Evolutionary conservation across 352 stramenopile genomes (phyloP).

Genomic region (Globisporangium barbulae): DNA sequence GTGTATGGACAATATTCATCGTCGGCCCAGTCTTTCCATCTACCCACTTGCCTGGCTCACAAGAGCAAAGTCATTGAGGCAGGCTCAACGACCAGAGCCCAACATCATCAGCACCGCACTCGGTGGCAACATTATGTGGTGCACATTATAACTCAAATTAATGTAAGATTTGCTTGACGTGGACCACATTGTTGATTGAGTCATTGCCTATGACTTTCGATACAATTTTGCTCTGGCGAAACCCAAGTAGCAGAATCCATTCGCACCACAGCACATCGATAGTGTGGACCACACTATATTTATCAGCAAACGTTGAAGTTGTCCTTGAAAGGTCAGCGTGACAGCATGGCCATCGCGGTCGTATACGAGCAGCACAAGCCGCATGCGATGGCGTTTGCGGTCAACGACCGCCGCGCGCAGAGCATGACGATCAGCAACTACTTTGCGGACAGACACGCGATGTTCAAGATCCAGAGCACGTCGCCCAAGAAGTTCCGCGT

Average conservation of each 20-base stretch:
- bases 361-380: slow-evolving; percentile 14
- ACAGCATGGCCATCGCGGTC: not conserved
- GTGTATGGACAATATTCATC: no score
- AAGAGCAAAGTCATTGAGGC: no score
- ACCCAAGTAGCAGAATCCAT: no score
- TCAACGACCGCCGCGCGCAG: slow-evolving; percentile 15
- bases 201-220: no score
- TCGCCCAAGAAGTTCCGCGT: slow-evolving; percentile 35
- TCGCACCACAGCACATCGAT: not conserved
- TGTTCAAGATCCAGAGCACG: slow-evolving; percentile 52
- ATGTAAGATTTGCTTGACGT: no score
- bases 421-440: slow-evolving; percentile 14
- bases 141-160: not conserved
- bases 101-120: no score
- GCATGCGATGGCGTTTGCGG: slow-evolving; percentile 13
- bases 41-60: no score
- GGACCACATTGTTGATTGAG: no score
- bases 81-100: no score
- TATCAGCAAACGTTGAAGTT: not conserved
- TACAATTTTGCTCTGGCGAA: no score
- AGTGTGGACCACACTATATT: not conserved
- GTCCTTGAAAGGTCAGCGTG: not conserved
- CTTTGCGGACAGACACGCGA: slow-evolving; percentile 11
- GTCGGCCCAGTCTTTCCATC: no score
- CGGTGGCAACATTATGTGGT: no score